Base-by-base conservation (phyloP, 805 yeast species). In the Barnettozyma californica region DNA sequence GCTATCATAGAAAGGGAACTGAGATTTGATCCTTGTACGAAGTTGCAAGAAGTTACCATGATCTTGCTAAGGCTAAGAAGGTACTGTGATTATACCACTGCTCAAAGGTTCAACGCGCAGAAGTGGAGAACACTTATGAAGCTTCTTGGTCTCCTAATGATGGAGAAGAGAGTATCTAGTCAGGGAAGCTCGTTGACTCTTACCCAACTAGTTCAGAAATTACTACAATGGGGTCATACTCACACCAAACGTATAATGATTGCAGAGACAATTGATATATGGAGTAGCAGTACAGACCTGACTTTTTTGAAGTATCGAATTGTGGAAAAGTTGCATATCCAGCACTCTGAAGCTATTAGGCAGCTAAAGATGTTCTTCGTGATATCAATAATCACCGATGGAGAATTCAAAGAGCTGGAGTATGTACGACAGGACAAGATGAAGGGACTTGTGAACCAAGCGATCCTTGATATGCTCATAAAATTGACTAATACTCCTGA, bases 151-250 rank as follows among this genome's bases (percentile, higher is more conserved):
- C 35, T 51, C 2, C 18, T 47, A 11, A 47, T 53, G 26, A 47
- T 53, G 16, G 58, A 54, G 38, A 41, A 43, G n/a, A 45, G 44
- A 18, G 41, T 53, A 5, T 23, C 34, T 14, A 18, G 34, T 4
- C 19, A 16, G 11, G 20, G 41, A 7, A 23, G 45, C 4, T 36
- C 36, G 14, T 13, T 14, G 9, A 5, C 16, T 21, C 20, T 48
- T 5, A 45, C 36, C 8, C 16, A 26, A 4, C 31, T 52, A 2
- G 9, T 52, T 1, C 31, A 44, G 9, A 16, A 31, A 2, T 14
- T 50, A 19, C 11, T 52, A 2, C 20, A 36, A 25, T 54, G 57
- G 57, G n/a, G 35, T 13, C 44, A 37, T 18, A 27, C 39, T 2
- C 19, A n/a, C 5, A 43, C 40, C 11, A 19, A 19, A 5, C 16